Evolutionary conservation across 2,329 filamentous ascomycete genomes (phyloP).

Genomic region (Colletotrichum gloeosporioides): DNA sequence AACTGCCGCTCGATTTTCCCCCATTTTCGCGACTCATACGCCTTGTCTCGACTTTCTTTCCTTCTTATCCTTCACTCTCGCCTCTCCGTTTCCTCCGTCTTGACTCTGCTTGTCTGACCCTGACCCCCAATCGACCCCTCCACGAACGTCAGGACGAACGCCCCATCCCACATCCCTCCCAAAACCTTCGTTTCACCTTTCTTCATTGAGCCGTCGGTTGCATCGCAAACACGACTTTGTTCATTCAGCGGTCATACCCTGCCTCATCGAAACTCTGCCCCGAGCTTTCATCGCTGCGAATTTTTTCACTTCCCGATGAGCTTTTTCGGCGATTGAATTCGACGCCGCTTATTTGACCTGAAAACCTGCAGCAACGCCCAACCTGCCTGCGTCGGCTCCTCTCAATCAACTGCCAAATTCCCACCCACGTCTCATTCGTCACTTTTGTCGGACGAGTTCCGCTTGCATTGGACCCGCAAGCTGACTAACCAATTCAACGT

Average conservation of each 20-base stretch:
- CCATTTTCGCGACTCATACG: not conserved
- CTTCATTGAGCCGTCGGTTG: not conserved
- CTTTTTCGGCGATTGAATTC: not conserved
- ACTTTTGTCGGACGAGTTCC: not conserved
- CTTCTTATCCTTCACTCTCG: not conserved
- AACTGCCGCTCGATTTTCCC: not conserved
- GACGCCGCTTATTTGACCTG: not conserved
- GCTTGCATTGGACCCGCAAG: not conserved
- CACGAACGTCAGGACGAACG: conserved; percentile 14
- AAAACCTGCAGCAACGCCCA: not conserved
- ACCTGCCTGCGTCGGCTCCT: not conserved
- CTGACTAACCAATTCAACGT: not conserved
- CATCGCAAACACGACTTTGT: conserved; percentile 6
- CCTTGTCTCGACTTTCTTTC: not conserved
- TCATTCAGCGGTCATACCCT: not conserved
- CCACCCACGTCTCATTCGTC: not conserved
- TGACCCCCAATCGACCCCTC: not conserved
- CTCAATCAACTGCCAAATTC: not conserved
- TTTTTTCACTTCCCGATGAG: not conserved
- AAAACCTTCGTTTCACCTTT: conserved; percentile 19
- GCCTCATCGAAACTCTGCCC: not conserved
- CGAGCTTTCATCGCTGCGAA: not conserved
- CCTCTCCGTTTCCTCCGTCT: not conserved
- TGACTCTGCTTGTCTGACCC: not conserved
- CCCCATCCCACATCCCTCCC: conserved; percentile 5